Conservation (phyloP, 495 filamentous ascomycete genomes). For the Hypoxylon fuscum region DNA sequence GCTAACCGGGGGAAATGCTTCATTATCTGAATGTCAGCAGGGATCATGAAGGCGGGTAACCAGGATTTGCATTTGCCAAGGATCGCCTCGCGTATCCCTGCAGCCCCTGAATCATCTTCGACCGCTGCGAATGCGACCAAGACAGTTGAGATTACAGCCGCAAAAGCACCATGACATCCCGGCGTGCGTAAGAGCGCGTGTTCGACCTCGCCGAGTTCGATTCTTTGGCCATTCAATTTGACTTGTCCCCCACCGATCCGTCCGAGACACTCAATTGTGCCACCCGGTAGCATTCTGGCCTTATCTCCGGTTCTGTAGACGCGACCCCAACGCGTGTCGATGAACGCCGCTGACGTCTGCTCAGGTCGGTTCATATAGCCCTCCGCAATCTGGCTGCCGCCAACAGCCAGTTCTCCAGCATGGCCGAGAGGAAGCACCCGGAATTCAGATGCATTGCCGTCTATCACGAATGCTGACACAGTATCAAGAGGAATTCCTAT, state of each 20-base stretch:
- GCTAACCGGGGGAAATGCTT: constrained; percentile 71
- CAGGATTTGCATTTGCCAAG: constrained; percentile 68
- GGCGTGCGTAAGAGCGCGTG: constrained; percentile 66
- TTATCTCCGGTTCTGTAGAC: constrained; percentile 90
- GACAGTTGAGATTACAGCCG: constrained; percentile 64
- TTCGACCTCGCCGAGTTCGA: constrained; percentile 87
- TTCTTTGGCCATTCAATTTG: constrained; percentile 81
- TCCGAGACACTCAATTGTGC: constrained; percentile 82
- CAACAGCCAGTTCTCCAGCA: constrained; percentile 83
- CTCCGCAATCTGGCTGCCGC: constrained; percentile 78
- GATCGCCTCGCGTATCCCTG: constrained; percentile 48
- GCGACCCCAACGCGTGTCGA: constrained; percentile 61
- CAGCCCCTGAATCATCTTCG: constrained; percentile 43
- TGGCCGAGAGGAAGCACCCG: constrained; percentile 70
- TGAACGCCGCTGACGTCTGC: constrained; percentile 75
- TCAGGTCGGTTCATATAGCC: constrained; percentile 86
- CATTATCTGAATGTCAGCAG: constrained; percentile 70
- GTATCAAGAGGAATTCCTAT: constrained; percentile 79
- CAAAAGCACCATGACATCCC: constrained; percentile 64
- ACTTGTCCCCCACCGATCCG: constrained; percentile 81
- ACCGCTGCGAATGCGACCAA: constrained; percentile 75
- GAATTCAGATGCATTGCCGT: constrained; percentile 36
- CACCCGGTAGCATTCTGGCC: constrained; percentile 72
- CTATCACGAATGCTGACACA: constrained; percentile 76
- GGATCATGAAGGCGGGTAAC: constrained; percentile 82